Percentiles rank a stretch among this genome's conserved stretches.
phyloP scores from a whole-genome alignment of 805 yeast species.

The Sungouiella thailandica region DNA sequence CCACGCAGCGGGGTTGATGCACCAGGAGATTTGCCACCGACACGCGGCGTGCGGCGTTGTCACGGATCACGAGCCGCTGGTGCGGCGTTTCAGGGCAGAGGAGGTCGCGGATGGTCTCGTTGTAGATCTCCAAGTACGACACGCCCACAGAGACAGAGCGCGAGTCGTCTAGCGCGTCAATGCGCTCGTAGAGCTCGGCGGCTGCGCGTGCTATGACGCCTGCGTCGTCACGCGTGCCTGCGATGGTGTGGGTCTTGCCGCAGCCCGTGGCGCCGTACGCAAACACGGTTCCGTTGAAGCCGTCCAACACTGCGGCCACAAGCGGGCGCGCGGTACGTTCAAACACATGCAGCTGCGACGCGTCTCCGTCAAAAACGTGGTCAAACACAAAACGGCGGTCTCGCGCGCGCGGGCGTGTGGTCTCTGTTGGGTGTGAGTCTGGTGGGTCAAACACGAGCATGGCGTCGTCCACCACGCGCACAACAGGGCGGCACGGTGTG shows the following conservation, averaged over 20 bases:
- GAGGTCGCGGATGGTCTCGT: slow-evolving; percentile 81
- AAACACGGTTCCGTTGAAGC: slow-evolving; percentile 85
- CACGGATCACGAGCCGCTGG: slow-evolving; percentile 58
- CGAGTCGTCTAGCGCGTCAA: slow-evolving; percentile 51
- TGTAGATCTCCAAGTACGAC: slow-evolving; percentile 83
- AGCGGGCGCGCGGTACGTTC: slow-evolving; percentile 63
- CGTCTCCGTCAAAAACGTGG: slow-evolving; percentile 60
- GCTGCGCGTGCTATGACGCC: slow-evolving; percentile 78
- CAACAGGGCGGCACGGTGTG: slow-evolving; percentile 66
- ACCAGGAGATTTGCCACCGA: slow-evolving; percentile 66
- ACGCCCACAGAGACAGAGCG: slow-evolving; percentile 56
- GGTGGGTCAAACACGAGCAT: slow-evolving; percentile 88
- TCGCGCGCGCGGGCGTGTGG: slow-evolving; percentile 48
- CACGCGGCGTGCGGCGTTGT: slow-evolving; percentile 61
- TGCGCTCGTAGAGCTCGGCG: slow-evolving; percentile 63
- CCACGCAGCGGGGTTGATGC: slow-evolving; percentile 57
- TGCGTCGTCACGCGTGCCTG: slow-evolving; percentile 68
- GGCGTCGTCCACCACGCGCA: slow-evolving; percentile 76
- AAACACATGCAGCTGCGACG: slow-evolving; percentile 67
- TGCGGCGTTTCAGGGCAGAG: slow-evolving; percentile 49
- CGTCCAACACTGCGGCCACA: slow-evolving; percentile 71
- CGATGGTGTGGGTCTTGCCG: slow-evolving; percentile 91
- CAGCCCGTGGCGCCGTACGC: slow-evolving; percentile 98
- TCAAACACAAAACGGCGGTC: slow-evolving; percentile 86
- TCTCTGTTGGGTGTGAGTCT: slow-evolving; percentile 55